Evolutionary conservation across 1,139 yeast genomes (phyloP), one percentile per base, ranked within the genome.

Genomic region (Yamadazyma songkhlaensis): DNA sequence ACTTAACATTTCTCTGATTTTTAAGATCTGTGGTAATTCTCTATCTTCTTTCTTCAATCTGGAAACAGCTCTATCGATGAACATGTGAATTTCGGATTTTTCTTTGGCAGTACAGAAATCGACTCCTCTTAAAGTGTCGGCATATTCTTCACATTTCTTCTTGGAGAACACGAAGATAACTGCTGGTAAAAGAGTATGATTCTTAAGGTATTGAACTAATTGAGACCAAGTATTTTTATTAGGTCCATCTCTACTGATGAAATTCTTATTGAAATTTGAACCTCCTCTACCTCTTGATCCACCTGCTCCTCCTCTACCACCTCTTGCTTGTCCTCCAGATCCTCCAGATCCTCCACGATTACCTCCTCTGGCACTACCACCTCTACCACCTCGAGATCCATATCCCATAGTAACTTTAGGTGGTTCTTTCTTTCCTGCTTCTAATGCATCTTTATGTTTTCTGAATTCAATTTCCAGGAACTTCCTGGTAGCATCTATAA

Each of bases 131-230:
- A 92, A 63, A 40, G 88, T 77, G 46, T 81, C 86, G 0, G 97
- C 97, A 59, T 86, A 90, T 48, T 87, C 94, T 58, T 90, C 97
- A 62, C 97, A 89, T 49, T 87, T 76, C 56, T 89, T 89, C 55
- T 92, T 88, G 25, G 97, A 88, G 54, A 94, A 92, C 1, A 94
- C 97, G 56, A 92, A 92, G 9, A 87, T 68, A 12, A 92, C 98
- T 4, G 88, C 96, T 1, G 99, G 99, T 17, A 90, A 65, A 17
- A 92, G 63, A 34, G 77, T 79, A 34, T 83, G 70, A 33, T 75
- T 73, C 47, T 80, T 79, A 49, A 92, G 64, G 48, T 76, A 79
- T 41, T 84, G 87, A n/a, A 87, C 87, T 33, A 94, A 62, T 23
- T 79, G 77, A 8, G 75, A 57, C 95, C 95, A 87, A 1, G 92